Evolutionary conservation across 208 protist genomes (phyloP), one percentile per base, ranked within the genome.

Genomic region (Phytomonas sp.): DNA sequence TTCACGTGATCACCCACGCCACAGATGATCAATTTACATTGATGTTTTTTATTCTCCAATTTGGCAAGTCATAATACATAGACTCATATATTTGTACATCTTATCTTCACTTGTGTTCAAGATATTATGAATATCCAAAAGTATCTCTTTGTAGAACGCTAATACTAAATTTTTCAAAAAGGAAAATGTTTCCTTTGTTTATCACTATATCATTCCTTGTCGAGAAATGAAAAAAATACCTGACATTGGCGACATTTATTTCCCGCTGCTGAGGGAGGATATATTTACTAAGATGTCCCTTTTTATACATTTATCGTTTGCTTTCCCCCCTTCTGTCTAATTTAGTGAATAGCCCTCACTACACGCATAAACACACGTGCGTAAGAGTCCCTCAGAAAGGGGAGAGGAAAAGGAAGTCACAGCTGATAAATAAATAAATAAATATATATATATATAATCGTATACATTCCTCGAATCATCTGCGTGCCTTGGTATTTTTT

Each of bases 31-130:
- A 33, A 37, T 64, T 64, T 64, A 33, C 61, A 61, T 64, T 37
- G 5, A 23, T 20, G 2, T 40, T 64, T 64, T n/a, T 37, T 40
- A 33, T 64, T 37, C 61, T 37, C 20, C n/a, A 59, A 67, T 3
- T 34, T 66, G 59, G 66, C 0, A 65, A 68, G 34, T 30, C 63
- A 68, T 46, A 40, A 71, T 17, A 66, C 65, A 77, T 62, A 66
- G 23, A 63, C 34, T 32, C 46, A 56, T 26, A 56, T 26, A 56
- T 56, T 26, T 26, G 20, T 26, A 56, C 23, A 56, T 56, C 4
- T 51, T 51, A 17, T 51, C 23, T 17, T 56, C 20, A 56, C 6
- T 56, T 26, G 8, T 56, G 46, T 56, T 56, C 4, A 56, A 6
- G 23, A 26, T 56, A 26, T 56, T 56, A 26, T 26, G 46, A 26